Base-by-base conservation (phyloP, 1,284 basidiomycete genomes). In the Schizophyllum commune region DNA sequence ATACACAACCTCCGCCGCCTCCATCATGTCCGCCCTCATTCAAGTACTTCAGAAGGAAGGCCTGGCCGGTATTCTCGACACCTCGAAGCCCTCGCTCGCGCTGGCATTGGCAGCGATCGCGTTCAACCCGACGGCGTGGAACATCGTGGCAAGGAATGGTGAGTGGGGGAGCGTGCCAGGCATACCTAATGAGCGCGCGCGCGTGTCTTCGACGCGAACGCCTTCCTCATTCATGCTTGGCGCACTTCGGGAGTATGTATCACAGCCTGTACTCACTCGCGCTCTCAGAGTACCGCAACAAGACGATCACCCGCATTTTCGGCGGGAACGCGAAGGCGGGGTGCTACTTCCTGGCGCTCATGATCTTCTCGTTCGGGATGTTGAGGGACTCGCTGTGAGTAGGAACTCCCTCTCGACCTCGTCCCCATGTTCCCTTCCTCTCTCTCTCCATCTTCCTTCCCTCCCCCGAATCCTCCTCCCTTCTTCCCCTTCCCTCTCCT, bases 91-190 rank as follows among this genome's bases (percentile, higher is more conserved):
- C 1, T 91, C 90, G 27, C 72, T 97, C 47, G 83, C 80, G 70
- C 65, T 90, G 22, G 85, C 86, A 1, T 65, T 91, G 17, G 76
- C 81, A 0, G 74, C 87, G 61, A 89, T 94, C 58, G 71, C 84
- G 15, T 96, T 97, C 79, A 98, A 98, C 71, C 96, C 96, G 0
- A 85, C 87, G 1, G 96, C 92, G 67, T 98, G 96, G 96, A 98
- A 98, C 75, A 87, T 95, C 64, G 86, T 96, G 39, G 96, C 96
- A 27, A 88, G 88, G 62, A 94, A 96, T 77, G 96, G 95, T 95
- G 62, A 19, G 61, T 55, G 3, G 39, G 39, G 39, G 8, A 47
- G 39, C 13, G 39, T 13, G 2, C 9, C 39, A 3, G 9, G 39
- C 39, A 9, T 55, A 13, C 20, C 2, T 55, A 13, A 5, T 6